Evolutionary conservation across 148 eudicot genomes (phyloP).

Genomic region (Amaranthus hypochondriacus): DNA sequence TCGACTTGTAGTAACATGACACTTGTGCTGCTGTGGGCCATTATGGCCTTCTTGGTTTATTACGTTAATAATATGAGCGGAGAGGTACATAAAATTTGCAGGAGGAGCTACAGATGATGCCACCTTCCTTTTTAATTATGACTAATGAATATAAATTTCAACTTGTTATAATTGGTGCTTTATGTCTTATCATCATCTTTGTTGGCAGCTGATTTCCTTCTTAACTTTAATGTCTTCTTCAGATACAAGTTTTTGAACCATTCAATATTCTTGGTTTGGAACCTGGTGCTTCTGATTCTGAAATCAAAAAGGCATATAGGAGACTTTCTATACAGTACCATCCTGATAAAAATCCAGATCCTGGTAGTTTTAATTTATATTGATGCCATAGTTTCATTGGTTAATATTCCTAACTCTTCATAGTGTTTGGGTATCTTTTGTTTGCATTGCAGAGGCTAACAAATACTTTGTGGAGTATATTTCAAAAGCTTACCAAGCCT

Average conservation of each 20-base stretch:
- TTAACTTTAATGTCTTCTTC: constrained; percentile 12
- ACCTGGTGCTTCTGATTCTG: constrained; percentile 81
- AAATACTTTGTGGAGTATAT: constrained; percentile 81
- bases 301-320: constrained; percentile 91
- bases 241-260: constrained; percentile 89
- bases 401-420: constrained; percentile 1
- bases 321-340: constrained; percentile 88
- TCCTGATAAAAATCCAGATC: constrained; percentile 99
- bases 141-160: neutral
- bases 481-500: constrained; percentile 93
- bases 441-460: constrained; percentile 62
- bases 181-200: neutral
- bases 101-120: neutral
- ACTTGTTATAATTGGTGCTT: neutral
- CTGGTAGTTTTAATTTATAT: constrained; percentile 54
- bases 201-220: too few relatives aligned
- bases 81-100: constrained; percentile 47
- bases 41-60: constrained; percentile 66
- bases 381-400: neutral
- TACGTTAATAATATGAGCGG: constrained; percentile 70
- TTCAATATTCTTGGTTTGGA: constrained; percentile 84
- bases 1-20: constrained; percentile 80
- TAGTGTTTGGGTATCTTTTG: constrained; percentile 13
- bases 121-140: neutral
- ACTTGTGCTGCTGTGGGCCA: constrained; percentile 78